phyloP scores from a whole-genome alignment of 345 rosid species.

The Camelina sativa region DNA sequence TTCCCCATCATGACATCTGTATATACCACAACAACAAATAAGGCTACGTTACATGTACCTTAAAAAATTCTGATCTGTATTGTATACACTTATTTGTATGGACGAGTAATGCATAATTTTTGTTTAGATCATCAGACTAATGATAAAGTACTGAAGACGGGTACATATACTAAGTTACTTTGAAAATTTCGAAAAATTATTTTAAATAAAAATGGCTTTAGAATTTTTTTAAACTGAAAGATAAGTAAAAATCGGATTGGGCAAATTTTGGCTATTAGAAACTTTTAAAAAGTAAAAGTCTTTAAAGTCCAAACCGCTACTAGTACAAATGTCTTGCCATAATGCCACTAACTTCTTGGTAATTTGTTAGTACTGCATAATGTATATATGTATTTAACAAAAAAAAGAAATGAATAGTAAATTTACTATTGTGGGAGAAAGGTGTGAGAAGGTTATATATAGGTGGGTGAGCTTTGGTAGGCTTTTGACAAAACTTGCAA shows the following conservation, averaged over 20 bases:
- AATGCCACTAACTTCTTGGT: not conserved
- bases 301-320: not conserved
- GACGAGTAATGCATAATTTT: conserved; percentile 16
- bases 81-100: not conserved
- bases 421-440: not conserved
- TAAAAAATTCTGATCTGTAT: not conserved
- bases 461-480: conserved; percentile 51
- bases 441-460: conserved; percentile 34
- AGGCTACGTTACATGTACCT: not conserved
- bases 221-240: no score
- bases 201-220: no score
- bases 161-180: not conserved
- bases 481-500: conserved; percentile 38
- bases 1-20: conserved; percentile 37
- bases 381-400: not conserved
- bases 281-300: no score
- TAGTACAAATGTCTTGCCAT: not conserved
- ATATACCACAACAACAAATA: not conserved
- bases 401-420: not conserved
- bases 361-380: no score
- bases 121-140: not conserved
- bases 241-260: no score
- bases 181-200: not conserved
- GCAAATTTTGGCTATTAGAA: no score
- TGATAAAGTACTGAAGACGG: not conserved